Base-by-base conservation (phyloP, 257 asterid genomes). In the Linderniella brevidens region DNA sequence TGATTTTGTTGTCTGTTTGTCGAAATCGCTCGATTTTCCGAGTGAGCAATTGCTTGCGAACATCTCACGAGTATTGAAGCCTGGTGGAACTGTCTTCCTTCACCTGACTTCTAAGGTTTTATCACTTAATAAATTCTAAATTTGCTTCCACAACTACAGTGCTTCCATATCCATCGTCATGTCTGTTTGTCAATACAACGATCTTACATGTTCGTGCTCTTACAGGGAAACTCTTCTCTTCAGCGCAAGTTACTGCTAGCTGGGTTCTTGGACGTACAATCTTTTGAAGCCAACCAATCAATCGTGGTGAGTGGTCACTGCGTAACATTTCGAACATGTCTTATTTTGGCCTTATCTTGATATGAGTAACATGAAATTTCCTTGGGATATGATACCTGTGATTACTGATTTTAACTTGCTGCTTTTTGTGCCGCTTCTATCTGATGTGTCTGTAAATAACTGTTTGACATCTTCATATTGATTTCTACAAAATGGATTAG, bases 181-280 rank as follows among this genome's bases (percentile, higher is more conserved):
- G 44, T 37, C 4, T 20, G 19, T n/a, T n/a, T 62, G 53, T 42
- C 13, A 55, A 29, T 58, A 16, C 45, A 44, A 37, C 60, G 35
- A 59, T 19, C 25, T 35, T 45, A 13, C 4, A n/a, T 6, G 15
- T 19, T 63, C 64, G 55, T 11, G 13, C 50, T 14, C 47, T 50
- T 49, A 77, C 80, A 80, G 95, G 17, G 43, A n/a, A 73, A 63
- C 43, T 59, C 87, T 44, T 64, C 79, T 46, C 78, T 74, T 35
- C 85, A 81, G 62, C 93, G 82, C 45, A 73, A 69, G 72, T 67
- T 85, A 50, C 53, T 90, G 37, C 65, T 90, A 57, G 80, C 87
- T 49, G 93, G 98, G 42, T 85, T 85, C 60, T 47, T 76, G 69
- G 94, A 85, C 58, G 62, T 81, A 18, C 58, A 64, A 59, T 44